Conservation (phyloP, 768 basidiomycete species). For the Tubosaeta brunneosetosa region DNA sequence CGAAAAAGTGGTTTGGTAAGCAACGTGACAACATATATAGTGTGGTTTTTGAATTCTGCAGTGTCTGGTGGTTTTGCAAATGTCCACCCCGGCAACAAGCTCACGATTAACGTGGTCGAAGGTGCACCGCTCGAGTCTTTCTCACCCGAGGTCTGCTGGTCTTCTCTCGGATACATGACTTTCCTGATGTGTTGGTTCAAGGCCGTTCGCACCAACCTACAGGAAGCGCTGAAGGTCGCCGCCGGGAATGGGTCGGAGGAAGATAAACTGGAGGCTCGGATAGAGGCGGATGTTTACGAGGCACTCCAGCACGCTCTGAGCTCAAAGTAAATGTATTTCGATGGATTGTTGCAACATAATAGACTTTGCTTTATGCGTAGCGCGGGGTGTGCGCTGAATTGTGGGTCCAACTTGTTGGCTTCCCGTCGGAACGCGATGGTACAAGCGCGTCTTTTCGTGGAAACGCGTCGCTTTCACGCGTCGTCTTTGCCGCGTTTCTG, state of each 20-base stretch:
- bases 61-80: constrained; percentile 97
- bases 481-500: background rate
- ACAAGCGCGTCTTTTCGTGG: background rate
- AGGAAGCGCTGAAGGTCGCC: constrained; percentile 81
- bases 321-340: constrained; percentile 35
- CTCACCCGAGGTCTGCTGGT: constrained; percentile 71
- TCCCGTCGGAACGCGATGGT: background rate
- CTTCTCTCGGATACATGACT: background rate
- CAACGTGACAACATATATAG: constrained; percentile 7
- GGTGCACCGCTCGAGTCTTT: constrained; percentile 89
- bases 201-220: constrained; percentile 87
- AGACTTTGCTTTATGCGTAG: constrained; percentile 5
- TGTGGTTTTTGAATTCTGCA: constrained; percentile 30
- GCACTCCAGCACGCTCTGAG: constrained; percentile 82
- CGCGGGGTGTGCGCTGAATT: background rate
- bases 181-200: constrained; percentile 31
- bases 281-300: constrained; percentile 97
- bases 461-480: background rate
- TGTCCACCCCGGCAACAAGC: constrained; percentile 93
- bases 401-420: background rate
- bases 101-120: constrained; percentile 97
- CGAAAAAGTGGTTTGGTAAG: constrained; percentile 98
- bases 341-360: constrained; percentile 12
- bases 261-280: constrained; percentile 87
- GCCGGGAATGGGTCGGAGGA: constrained; percentile 84